Percentiles rank a stretch among this genome's conserved stretches.
phyloP scores from a whole-genome alignment of 345 rosid species.

The Viola odorata region DNA sequence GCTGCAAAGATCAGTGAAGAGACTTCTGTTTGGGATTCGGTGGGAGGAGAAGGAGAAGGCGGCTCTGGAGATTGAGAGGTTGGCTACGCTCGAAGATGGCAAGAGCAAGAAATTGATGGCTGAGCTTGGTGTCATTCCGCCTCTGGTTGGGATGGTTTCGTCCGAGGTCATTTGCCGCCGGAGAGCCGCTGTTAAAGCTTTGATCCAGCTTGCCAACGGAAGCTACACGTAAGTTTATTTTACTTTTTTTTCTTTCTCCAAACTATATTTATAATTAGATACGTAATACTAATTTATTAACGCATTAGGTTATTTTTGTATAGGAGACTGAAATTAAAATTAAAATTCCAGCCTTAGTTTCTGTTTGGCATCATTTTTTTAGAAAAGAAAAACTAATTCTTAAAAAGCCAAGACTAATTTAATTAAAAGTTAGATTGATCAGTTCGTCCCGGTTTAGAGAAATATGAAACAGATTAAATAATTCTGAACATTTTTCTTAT shows the following conservation, averaged over 20 bases:
- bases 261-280: background rate
- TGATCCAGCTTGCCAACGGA: slow-evolving; percentile 79
- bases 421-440: too few relatives aligned
- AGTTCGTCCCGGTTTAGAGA: too few relatives aligned
- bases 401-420: too few relatives aligned
- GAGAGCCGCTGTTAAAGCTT: slow-evolving; percentile 55
- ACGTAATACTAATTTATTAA: too few relatives aligned
- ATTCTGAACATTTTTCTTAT: too few relatives aligned
- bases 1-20: slow-evolving; percentile 76
- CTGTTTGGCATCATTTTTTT: too few relatives aligned
- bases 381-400: too few relatives aligned
- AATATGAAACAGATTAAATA: too few relatives aligned
- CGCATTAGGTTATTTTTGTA: too few relatives aligned
- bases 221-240: slow-evolving; percentile 56
- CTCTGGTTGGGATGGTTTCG: slow-evolving; percentile 63
- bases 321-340: too few relatives aligned
- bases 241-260: background rate
- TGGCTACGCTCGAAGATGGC: slow-evolving; percentile 49
- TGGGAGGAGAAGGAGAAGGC: slow-evolving; percentile 70
- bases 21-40: slow-evolving; percentile 63
- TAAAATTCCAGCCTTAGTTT: too few relatives aligned
- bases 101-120: slow-evolving; percentile 61
- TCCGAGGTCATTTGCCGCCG: slow-evolving; percentile 39
- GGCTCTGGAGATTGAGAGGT: slow-evolving; percentile 51
- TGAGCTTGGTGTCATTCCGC: slow-evolving; percentile 78